A percentile compares a stretch with the other conserved stretches of the same genome.
Evolutionary conservation across 495 filamentous ascomycete genomes (phyloP).

Genomic region (Articulospora tetracladia): DNA sequence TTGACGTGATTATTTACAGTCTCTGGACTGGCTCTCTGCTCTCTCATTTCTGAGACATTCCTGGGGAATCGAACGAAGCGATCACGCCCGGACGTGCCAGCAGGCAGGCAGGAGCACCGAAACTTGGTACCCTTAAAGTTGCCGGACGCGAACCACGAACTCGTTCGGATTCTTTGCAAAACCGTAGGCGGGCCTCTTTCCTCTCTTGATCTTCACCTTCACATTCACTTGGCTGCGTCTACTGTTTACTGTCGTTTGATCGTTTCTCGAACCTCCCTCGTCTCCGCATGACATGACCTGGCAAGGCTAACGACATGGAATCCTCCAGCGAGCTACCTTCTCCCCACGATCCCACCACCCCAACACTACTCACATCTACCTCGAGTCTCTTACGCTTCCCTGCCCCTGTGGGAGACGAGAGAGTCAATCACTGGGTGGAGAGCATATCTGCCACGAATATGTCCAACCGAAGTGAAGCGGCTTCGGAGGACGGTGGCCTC

Average conservation of each 20-base stretch:
- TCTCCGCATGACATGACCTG: slow-evolving; percentile 17
- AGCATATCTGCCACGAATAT: slow-evolving; percentile 45
- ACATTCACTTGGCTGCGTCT: neutral
- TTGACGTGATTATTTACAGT: neutral
- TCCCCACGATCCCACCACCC: slow-evolving; percentile 4
- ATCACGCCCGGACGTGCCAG: slow-evolving; percentile 7
- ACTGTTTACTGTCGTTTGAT: neutral
- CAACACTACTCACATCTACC: slow-evolving; percentile 1
- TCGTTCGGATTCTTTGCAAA: neutral
- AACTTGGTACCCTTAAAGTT: slow-evolving; percentile 3
- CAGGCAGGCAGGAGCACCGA: slow-evolving; percentile 11
- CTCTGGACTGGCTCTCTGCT: slow-evolving; percentile 2
- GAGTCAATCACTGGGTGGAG: slow-evolving; percentile 48
- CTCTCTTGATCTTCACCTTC: slow-evolving; percentile 2
- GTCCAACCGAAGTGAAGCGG: slow-evolving; percentile 35
- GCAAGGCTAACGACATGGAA: slow-evolving; percentile 26
- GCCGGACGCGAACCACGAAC: slow-evolving; percentile 4
- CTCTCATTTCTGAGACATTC: slow-evolving; percentile 8
- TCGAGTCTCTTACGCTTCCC: slow-evolving; percentile 41
- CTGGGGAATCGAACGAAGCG: neutral
- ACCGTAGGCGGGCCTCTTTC: neutral
- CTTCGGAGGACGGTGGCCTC: slow-evolving; percentile 39
- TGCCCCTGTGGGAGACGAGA: slow-evolving; percentile 40
- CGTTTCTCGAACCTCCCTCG: neutral
- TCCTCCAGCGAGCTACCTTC: slow-evolving; percentile 12